Base-by-base conservation (phyloP, 1,284 basidiomycete species). In the Microbotryomycetes sp. region DNA sequence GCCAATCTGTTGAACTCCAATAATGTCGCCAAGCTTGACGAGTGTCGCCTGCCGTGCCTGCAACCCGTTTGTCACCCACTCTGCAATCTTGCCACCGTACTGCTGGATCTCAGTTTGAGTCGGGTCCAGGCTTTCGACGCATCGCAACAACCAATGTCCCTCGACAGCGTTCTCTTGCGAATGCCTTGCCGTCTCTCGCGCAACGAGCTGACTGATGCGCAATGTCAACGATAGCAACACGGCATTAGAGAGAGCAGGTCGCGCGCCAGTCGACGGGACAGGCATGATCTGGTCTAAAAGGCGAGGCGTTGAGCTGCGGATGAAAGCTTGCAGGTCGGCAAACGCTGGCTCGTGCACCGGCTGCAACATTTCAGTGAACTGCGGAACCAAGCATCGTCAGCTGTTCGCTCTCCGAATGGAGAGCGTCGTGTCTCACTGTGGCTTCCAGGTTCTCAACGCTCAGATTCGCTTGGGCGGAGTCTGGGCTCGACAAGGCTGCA, bases 201-300 rank as follows among this genome's bases (percentile, higher is more conserved):
- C 53, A 4, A 65, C 11, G 13, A 64, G 23, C 41, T 64, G 55
- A 16, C 51, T 51, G 11, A 67, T 31, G 26, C 62, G 45, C 53
- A 50, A 64, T 41, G 60, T 62, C 29, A 67, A 54, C 24, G 57
- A 60, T 5, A 67, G 45, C 26, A 62, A 41, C 13, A 64, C 62
- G 2, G 65, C 52, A 48, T 53, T 52, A 5, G 53, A 54, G 41
- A 67, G 51, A 27, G 24, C 41, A 7, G 65, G 60, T 6, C 24
- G 54, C 13, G 16, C 15, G 29, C 45, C 4, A 0, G 35, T 24
- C 0, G 60, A 46, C 5, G 50, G 23, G 13, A 31, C 35, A n/a
- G 65, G 65, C 31, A 67, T 62, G 41, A 67, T 54, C 21, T 55
- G 51, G 3, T 67, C 62, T 57, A 62, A 52, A n/a, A 60, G 45